Evolutionary conservation across 108 stramenopile genomes (phyloP).

Genomic region (Cyclotella choctawhatcheeana): DNA sequence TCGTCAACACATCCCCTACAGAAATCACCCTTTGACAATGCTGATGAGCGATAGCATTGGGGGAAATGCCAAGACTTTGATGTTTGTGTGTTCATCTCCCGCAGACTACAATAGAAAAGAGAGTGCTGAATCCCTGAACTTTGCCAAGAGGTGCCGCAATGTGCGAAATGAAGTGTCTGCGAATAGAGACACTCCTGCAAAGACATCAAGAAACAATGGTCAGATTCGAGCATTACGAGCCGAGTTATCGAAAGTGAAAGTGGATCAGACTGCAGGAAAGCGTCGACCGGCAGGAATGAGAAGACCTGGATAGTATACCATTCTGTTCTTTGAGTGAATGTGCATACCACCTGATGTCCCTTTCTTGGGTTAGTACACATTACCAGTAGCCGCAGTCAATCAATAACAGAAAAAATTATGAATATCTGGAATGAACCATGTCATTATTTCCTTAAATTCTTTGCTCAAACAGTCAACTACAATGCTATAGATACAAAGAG

Average conservation of each 20-base stretch:
- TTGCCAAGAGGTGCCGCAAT: constrained; percentile 40
- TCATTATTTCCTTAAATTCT: too few relatives aligned
- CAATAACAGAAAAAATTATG: too few relatives aligned
- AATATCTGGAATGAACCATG: too few relatives aligned
- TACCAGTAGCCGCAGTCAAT: too few relatives aligned
- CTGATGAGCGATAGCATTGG: constrained; percentile 74
- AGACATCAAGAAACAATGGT: background rate
- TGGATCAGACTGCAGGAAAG: background rate
- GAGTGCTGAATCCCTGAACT: constrained; percentile 49
- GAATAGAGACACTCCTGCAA: background rate
- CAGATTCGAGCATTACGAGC: constrained; percentile 24
- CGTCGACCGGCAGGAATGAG: constrained; percentile 7
- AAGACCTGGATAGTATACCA: constrained; percentile 21
- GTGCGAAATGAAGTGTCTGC: constrained; percentile 3
- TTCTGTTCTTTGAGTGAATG: too few relatives aligned
- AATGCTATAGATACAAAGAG: constrained; percentile 85
- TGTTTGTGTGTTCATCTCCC: constrained; percentile 78
- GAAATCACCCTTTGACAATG: constrained; percentile 80
- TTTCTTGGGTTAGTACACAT: too few relatives aligned
- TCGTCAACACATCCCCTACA: constrained; percentile 68
- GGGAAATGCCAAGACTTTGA: constrained; percentile 80
- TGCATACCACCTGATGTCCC: too few relatives aligned
- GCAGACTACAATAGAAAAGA: constrained; percentile 76
- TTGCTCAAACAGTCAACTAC: too few relatives aligned
- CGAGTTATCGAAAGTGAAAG: constrained; percentile 19